Evolutionary conservation across 202 grass and related monocot genomes (phyloP).

Genomic region (Saccharum hybrid): DNA sequence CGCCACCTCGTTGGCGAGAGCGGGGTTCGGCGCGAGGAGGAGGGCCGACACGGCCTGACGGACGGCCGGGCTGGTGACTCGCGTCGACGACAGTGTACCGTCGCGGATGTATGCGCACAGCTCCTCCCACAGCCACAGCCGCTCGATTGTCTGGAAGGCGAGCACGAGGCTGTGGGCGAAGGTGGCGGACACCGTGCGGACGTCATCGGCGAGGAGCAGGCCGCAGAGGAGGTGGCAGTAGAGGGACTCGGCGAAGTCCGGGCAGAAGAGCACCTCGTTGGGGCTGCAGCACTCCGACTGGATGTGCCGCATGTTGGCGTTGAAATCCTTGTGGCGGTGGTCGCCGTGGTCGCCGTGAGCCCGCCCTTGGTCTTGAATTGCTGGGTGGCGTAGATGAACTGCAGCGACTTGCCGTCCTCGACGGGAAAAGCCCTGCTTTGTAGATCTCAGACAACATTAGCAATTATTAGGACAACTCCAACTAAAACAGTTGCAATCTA

Average conservation of each 20-base stretch:
- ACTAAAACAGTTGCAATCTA: no score
- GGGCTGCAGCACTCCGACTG: slow-evolving; percentile 64
- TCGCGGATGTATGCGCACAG: slow-evolving; percentile 69
- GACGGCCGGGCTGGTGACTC: no score
- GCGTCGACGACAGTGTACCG: slow-evolving; percentile 34
- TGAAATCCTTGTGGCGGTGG: slow-evolving; percentile 54
- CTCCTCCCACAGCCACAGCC: slow-evolving; percentile 63
- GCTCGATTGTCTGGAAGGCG: slow-evolving; percentile 72
- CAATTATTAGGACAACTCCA: no score
- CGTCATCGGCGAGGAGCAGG: slow-evolving; percentile 58
- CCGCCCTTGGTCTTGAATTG: slow-evolving; percentile 65
- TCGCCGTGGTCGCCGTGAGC: slow-evolving; percentile 56
- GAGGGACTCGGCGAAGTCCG: slow-evolving; percentile 78
- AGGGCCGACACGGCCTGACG: no score
- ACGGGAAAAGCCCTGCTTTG: slow-evolving; percentile 69
- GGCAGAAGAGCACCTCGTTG: slow-evolving; percentile 68
- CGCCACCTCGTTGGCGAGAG: no score
- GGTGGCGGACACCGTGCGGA: slow-evolving; percentile 63
- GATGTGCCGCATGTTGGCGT: slow-evolving; percentile 19
- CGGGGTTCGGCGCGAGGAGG: no score
- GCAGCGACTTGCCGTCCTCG: slow-evolving; percentile 65
- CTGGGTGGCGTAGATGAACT: slow-evolving; percentile 82
- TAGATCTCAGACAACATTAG: no score
- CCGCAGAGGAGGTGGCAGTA: slow-evolving; percentile 97
- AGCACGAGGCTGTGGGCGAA: slow-evolving; percentile 84